Evolutionary conservation across 2,329 filamentous ascomycete genomes (phyloP).

Genomic region (Xylaria sp.): DNA sequence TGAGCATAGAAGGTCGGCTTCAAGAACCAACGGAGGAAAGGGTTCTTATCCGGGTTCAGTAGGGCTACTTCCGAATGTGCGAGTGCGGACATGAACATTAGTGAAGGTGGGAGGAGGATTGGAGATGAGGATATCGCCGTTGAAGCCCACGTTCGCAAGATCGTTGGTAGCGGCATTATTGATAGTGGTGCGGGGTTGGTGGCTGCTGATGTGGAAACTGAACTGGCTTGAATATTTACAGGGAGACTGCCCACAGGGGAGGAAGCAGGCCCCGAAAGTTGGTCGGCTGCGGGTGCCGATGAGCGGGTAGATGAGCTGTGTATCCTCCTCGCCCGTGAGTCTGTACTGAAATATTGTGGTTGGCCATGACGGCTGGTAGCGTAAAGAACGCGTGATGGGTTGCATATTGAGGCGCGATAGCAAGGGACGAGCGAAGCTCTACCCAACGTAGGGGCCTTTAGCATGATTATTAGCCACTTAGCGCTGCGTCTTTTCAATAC

Average conservation of each 20-base stretch:
- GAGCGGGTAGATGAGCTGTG: slow-evolving; percentile 33
- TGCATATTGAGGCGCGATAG: slow-evolving; percentile 29
- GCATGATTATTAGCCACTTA: slow-evolving; percentile 34
- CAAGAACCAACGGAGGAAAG: slow-evolving; percentile 70
- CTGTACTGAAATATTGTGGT: slow-evolving; percentile 22
- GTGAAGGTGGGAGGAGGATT: slow-evolving; percentile 71
- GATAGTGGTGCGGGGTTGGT: slow-evolving; percentile 56
- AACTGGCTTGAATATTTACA: slow-evolving; percentile 21
- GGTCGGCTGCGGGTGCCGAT: slow-evolving; percentile 32
- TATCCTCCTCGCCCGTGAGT: slow-evolving; percentile 33
- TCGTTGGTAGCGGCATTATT: slow-evolving; percentile 67
- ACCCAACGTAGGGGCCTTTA: slow-evolving; percentile 30
- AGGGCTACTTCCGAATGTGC: slow-evolving; percentile 71
- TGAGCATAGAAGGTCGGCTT: slow-evolving; percentile 89
- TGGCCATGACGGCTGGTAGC: slow-evolving; percentile 27
- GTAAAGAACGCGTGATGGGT: slow-evolving; percentile 31
- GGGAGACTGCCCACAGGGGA: slow-evolving; percentile 27
- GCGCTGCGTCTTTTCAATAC: not conserved
- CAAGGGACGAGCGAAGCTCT: slow-evolving; percentile 34
- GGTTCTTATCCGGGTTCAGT: slow-evolving; percentile 78
- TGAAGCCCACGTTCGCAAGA: slow-evolving; percentile 73
- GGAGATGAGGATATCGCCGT: slow-evolving; percentile 73
- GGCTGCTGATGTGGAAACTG: slow-evolving; percentile 31
- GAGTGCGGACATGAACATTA: slow-evolving; percentile 70
- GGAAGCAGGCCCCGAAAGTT: slow-evolving; percentile 25